phyloP scores from a whole-genome alignment of 2,329 filamentous ascomycete species.

The Lachnellula cervina region DNA sequence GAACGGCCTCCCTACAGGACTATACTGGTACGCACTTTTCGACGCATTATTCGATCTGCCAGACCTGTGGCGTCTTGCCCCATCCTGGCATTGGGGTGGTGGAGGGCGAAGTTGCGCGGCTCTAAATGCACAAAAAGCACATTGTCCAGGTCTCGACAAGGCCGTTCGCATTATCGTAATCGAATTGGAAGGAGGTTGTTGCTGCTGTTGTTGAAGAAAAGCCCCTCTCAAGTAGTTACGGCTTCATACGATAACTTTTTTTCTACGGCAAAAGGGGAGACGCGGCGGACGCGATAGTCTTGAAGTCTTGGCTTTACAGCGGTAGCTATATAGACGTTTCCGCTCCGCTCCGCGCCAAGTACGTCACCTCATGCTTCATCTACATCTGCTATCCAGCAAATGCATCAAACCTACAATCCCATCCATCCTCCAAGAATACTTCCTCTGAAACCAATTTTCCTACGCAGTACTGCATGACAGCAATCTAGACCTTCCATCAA shows the following conservation, averaged over 20 bases:
- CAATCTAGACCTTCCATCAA: constrained; percentile 13
- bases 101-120: constrained; percentile 25
- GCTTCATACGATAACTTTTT: neutral
- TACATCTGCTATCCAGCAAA: neutral
- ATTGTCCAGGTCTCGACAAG: constrained; percentile 33
- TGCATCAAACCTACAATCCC: neutral
- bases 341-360: neutral
- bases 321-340: too few relatives aligned
- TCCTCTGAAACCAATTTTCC: neutral
- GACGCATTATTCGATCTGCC: neutral
- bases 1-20: neutral
- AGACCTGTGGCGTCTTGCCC: constrained; percentile 1
- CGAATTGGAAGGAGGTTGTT: neutral
- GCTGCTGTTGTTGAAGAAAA: too few relatives aligned
- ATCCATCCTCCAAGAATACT: neutral
- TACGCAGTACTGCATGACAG: constrained; percentile 1
- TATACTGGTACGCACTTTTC: neutral
- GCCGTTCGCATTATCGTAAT: constrained; percentile 37
- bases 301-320: neutral
- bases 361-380: neutral
- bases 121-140: constrained; percentile 38
- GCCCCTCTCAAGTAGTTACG: too few relatives aligned
- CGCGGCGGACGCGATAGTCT: too few relatives aligned
- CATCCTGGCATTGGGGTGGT: constrained; percentile 14
- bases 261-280: neutral